Evolutionary conservation across 2,329 filamentous ascomycete species (phyloP).

Genomic region (Polychaeton citri): DNA sequence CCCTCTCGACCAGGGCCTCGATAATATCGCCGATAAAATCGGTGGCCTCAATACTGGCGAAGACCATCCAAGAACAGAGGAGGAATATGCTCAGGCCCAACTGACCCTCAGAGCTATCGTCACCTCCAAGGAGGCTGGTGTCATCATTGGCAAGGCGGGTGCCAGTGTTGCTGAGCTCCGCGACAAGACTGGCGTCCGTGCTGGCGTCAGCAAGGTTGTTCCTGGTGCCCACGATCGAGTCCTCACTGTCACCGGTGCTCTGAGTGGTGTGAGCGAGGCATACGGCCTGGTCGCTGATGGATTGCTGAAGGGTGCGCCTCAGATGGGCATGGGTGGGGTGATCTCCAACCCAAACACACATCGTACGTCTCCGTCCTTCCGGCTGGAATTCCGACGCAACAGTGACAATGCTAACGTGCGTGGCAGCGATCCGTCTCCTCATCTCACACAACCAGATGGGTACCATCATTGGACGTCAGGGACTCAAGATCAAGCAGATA

Average conservation of each 20-base stretch:
- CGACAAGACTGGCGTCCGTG: constrained; percentile 95
- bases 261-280: constrained; percentile 78
- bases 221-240: constrained; percentile 95
- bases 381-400: neutral
- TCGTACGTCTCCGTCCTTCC: constrained; percentile 48
- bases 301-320: constrained; percentile 80
- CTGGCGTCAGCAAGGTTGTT: constrained; percentile 96
- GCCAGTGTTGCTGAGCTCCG: constrained; percentile 96
- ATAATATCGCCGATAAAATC: constrained; percentile 29
- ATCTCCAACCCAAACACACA: constrained; percentile 82
- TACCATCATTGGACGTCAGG: constrained; percentile 93
- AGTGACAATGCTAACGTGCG: constrained; percentile 1
- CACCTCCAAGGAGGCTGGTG: constrained; percentile 95
- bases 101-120: constrained; percentile 94
- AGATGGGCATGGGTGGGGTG: constrained; percentile 91
- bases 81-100: constrained; percentile 87
- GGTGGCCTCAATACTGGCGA: constrained; percentile 34
- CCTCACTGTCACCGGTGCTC: constrained; percentile 81
- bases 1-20: constrained; percentile 21
- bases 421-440: constrained; percentile 79
- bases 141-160: constrained; percentile 97
- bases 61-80: constrained; percentile 86
- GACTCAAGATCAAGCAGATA: constrained; percentile 98
- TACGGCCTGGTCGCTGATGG: constrained; percentile 89
- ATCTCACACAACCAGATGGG: constrained; percentile 99